Conservation (phyloP, 1,284 basidiomycete genomes). For the Chiua sp. region DNA sequence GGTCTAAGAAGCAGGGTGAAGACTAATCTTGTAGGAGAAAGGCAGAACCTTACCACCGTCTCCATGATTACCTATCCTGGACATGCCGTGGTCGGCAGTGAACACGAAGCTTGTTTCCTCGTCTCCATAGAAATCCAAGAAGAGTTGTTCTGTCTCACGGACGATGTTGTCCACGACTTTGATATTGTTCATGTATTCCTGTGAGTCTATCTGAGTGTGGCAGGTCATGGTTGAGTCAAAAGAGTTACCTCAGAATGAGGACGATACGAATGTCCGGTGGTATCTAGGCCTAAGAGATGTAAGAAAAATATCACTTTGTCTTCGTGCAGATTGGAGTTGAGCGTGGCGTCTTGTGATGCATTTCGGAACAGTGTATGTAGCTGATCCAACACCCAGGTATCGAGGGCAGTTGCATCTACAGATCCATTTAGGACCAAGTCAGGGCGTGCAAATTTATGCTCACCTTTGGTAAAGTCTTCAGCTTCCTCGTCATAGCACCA, state of each 20-base stretch:
- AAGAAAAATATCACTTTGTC: slow-evolving; percentile 82
- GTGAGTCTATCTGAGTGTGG: slow-evolving; percentile 2
- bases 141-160: slow-evolving; percentile 65
- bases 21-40: slow-evolving; percentile 1
- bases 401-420: slow-evolving; percentile 78
- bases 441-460: neutral
- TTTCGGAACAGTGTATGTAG: slow-evolving; percentile 66
- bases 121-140: slow-evolving; percentile 71
- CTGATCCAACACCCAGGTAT: slow-evolving; percentile 81
- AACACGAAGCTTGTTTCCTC: slow-evolving; percentile 82
- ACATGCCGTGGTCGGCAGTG: slow-evolving; percentile 94
- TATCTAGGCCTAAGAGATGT: slow-evolving; percentile 87
- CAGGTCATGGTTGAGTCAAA: neutral
- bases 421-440: slow-evolving; percentile 1
- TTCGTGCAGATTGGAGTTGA: slow-evolving; percentile 57
- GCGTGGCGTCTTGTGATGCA: slow-evolving; percentile 54
- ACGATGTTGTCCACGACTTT: slow-evolving; percentile 83
- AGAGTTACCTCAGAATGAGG: slow-evolving; percentile 73
- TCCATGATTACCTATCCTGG: slow-evolving; percentile 87
- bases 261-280: slow-evolving; percentile 87
- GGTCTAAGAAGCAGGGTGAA: slow-evolving; percentile 54
- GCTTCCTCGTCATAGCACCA: slow-evolving; percentile 83
- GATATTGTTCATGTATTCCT: slow-evolving; percentile 91
- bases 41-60: slow-evolving; percentile 69
- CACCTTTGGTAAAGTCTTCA: slow-evolving; percentile 87